Percentiles rank a stretch among this genome's conserved stretches.
Evolutionary conservation across 306 rosid genomes (phyloP).

Genomic region (Vicia faba): DNA sequence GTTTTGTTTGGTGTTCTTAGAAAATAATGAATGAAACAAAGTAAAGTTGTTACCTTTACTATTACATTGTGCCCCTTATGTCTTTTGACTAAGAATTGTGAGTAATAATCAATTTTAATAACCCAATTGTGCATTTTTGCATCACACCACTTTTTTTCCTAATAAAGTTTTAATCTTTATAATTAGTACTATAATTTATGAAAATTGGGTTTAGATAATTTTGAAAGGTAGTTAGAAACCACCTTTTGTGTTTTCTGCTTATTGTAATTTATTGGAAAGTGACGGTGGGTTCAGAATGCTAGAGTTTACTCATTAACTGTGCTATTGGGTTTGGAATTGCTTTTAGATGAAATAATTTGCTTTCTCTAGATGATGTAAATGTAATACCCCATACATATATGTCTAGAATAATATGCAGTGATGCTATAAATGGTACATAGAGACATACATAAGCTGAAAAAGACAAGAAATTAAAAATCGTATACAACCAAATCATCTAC

Average conservation of each 20-base stretch:
- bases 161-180: not conserved
- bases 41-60: not conserved
- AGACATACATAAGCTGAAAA: no score
- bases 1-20: not conserved
- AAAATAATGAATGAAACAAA: not conserved
- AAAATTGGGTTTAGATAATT: slow-evolving; percentile 23
- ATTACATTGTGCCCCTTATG: not conserved
- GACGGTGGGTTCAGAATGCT: not conserved
- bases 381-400: no score
- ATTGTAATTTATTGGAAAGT: not conserved
- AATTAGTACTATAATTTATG: not conserved
- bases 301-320: not conserved
- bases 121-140: slow-evolving; percentile 20
- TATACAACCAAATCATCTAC: no score
- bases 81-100: slow-evolving; percentile 1
- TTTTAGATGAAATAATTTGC: slow-evolving; percentile 69
- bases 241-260: not conserved
- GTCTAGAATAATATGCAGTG: no score
- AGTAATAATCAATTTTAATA: not conserved
- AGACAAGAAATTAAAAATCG: no score
- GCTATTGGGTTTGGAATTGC: slow-evolving; percentile 31
- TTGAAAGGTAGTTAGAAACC: not conserved
- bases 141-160: not conserved
- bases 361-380: no score
- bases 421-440: no score